Evolutionary conservation across 176 grass and related monocot genomes (phyloP).

Genomic region (Musa beccarii): DNA sequence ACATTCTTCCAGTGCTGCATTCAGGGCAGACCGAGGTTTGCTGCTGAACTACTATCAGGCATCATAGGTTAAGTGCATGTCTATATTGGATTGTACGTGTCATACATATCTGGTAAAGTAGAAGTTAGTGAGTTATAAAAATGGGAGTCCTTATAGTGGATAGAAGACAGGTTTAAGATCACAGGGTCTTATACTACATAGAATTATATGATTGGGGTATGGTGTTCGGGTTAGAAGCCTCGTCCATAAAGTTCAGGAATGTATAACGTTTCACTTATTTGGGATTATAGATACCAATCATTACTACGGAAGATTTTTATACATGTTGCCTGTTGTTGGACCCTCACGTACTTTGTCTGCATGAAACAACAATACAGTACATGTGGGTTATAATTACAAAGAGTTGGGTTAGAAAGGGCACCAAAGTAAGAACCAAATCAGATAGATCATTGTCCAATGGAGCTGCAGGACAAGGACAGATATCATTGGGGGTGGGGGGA

Average conservation of each 20-base stretch:
- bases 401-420: too few relatives aligned
- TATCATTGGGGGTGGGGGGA: background rate
- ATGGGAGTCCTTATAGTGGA: too few relatives aligned
- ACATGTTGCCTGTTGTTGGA: background rate
- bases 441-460: background rate
- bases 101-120: too few relatives aligned
- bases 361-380: background rate
- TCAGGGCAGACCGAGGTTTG: constrained; percentile 67
- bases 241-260: constrained; percentile 1
- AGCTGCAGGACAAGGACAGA: background rate
- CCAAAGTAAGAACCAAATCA: background rate
- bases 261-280: constrained; percentile 12
- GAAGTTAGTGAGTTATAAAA: too few relatives aligned
- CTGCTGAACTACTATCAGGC: constrained; percentile 77
- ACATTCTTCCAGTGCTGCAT: constrained; percentile 49
- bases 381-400: background rate
- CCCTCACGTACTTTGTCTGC: background rate
- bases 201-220: constrained; percentile 5
- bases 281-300: constrained; percentile 2
- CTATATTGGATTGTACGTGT: background rate
- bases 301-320: constrained; percentile 10
- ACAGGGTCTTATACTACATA: background rate
- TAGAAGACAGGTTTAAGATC: background rate
- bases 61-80: constrained; percentile 37
- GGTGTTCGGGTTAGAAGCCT: background rate